These are phyloP conservation scores for Adansonia rubrostipa DNA, from an alignment of 441 rosid genomes.

Conservation along the genomic window DNA sequence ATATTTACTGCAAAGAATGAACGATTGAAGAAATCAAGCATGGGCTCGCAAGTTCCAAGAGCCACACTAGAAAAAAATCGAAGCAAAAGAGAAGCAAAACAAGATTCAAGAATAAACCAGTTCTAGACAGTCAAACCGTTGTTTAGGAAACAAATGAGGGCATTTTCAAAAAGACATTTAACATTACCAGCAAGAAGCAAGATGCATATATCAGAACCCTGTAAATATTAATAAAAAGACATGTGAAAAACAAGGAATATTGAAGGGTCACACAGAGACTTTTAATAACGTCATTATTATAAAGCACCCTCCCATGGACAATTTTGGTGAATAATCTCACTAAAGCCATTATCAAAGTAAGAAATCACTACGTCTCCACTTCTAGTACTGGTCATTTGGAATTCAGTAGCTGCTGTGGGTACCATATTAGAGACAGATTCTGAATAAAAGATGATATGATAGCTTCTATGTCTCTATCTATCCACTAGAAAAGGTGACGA, in stretches of 20 bases:
- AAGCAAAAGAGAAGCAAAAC: not conserved
- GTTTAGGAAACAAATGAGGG: not conserved
- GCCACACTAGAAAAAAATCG: not conserved
- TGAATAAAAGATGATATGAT: not conserved
- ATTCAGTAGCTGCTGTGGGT: not conserved
- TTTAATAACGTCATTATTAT: not conserved
- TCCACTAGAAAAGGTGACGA: not conserved
- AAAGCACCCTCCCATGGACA: not conserved
- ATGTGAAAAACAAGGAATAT: not conserved
- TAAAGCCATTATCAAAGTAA: not conserved
- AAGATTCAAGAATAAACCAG: conserved; percentile 3
- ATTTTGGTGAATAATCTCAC: not conserved
- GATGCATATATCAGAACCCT: too few relatives aligned
- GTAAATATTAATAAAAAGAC: too few relatives aligned
- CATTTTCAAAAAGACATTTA: not conserved
- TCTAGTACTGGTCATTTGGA: not conserved
- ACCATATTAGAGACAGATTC: not conserved
- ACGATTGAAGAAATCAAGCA: not conserved
- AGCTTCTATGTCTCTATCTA: not conserved
- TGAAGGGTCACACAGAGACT: not conserved
- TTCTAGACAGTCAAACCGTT: not conserved
- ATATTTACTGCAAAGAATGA: not conserved
- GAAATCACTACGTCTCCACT: not conserved
- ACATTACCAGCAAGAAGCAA: not conserved
- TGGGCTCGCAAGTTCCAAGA: not conserved